Evolutionary conservation across 371 early-diverging fungal species (phyloP), one percentile per base, ranked within the genome.

Genomic region (Dinochytrium kinnereticum): DNA sequence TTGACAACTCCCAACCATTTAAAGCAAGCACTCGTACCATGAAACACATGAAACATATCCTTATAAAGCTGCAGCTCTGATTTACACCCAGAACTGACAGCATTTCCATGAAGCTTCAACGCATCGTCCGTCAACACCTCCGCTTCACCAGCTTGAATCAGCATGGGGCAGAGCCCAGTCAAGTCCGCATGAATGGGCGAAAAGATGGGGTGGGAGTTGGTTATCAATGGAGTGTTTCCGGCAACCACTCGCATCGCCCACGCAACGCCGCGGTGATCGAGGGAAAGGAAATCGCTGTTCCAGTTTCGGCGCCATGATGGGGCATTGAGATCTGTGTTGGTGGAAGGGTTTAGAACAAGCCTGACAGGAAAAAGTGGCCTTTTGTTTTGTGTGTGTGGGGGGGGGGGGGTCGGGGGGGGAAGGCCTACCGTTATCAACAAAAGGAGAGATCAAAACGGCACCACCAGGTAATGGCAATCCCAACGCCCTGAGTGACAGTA

Each of bases 61-160:
- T 19, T 34, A 33, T 61, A 80, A 17, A 80, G 37, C 51, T 77
- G 70, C 38, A 75, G 55, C 1, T 68, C 64, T 21, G 59, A 55
- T 28, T 44, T 33, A 24, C n/a, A 26, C 10, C 68, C 73, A 34
- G 10, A 28, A 33, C 30, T 24, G 13, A 40, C 51, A 17, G 70
- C 51, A 1, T 51, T 36, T 5, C 36, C 57, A 65, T 70, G 67
- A 10, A 80, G 61, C 24, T 53, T 10, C 0, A 78, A 40, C 30
- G 78, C 74, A 68, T 89, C 89, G 71, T 87, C 88, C 26, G 84
- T 76, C 37, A 89, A 64, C 0, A 84, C 80, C 66, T 89, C 89
- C 38, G 84, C 80, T 21, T 87, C 85, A 5, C 88, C 89, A 26
- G 84, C 83, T 71, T 89, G 89, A 53, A 89, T 84, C 30, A 87